phyloP scores from a whole-genome alignment of 805 yeast species.

The Pichia ethanolica region DNA sequence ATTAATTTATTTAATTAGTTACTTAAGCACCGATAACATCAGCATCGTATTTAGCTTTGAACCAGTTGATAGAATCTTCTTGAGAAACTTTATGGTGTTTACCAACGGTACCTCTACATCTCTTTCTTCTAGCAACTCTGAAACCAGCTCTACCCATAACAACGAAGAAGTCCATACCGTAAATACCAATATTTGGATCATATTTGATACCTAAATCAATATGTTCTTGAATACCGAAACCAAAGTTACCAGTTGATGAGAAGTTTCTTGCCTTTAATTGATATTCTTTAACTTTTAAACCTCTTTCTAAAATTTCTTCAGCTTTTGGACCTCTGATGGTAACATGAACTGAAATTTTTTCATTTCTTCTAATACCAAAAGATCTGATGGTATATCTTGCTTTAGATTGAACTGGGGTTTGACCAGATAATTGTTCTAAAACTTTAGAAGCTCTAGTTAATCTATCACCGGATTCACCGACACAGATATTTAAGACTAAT shows the following conservation, averaged over 20 bases:
- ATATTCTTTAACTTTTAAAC: constrained; percentile 99
- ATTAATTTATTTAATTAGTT: not conserved
- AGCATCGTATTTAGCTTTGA: constrained; percentile 99
- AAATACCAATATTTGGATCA: constrained; percentile 98
- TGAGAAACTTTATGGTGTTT: constrained; percentile 84
- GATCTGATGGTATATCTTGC: constrained; percentile 99
- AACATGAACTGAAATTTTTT: constrained; percentile 98
- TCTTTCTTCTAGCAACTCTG: constrained; percentile 98
- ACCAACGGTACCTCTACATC: constrained; percentile 83
- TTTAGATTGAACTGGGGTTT: constrained; percentile 99
- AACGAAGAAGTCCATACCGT: constrained; percentile 99
- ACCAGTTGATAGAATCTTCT: constrained; percentile 96
- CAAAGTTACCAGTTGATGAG: constrained; percentile 99
- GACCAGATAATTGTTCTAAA: constrained; percentile 99
- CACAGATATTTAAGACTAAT: constrained; percentile 99
- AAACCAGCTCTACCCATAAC: constrained; percentile 99
- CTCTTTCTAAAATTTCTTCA: constrained; percentile 99
- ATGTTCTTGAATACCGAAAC: constrained; percentile 99
- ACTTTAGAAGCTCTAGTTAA: constrained; percentile 99
- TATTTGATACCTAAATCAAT: constrained; percentile 99
- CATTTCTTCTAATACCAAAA: constrained; percentile 99
- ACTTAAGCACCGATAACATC: constrained; percentile 76
- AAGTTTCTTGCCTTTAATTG: constrained; percentile 92
- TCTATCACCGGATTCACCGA: constrained; percentile 99
- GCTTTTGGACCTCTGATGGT: constrained; percentile 99